Base-by-base conservation (phyloP, 140 eudicot genomes). In the Senecio squalidus region DNA sequence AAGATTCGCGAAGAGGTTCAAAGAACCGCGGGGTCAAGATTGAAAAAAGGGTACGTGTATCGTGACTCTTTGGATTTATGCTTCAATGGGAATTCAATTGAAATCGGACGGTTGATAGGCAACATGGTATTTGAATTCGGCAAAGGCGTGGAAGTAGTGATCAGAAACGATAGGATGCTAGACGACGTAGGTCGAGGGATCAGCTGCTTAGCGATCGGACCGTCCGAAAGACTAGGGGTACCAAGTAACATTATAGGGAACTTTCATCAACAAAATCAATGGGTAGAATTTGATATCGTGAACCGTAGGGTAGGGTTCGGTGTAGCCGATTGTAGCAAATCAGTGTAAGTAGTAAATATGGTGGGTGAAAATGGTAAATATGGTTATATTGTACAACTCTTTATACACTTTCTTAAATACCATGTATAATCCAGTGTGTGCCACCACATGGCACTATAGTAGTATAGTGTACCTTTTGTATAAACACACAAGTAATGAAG, bases 241-340 rank as follows among this genome's bases (percentile, higher is more conserved):
- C 76, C 97, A 0, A 79, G 97, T 74, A 89, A 85, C 14, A 89
- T 89, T 3, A 80, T 89, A 3, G 97, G 97, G 13, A 89, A 89
- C 43, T 84, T 89, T 45, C 92, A 89, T 75, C 97, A 89, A 16
- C 97, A 82, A 55, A 85, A 84, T 72, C 75, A 58, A 24, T 89
- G 97, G 97, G 95, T 89, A 21, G 97, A 89, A 58, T 89, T 84
- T 70, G 97, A 89, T 85, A 7, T 79, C 10, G 68, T 31, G 24
- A 75, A 75, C 30, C 66, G 84, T 15, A 76, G 91, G 67, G 82
- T 89, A 21, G 97, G 97, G 9, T 85, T 89, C 13, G 95, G 88
- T 24, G 76, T 48, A 62, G 95, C 92, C 18, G 92, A 89, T 68
- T 89, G 97, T 71, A 82, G 91, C 71, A 81, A 6, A 62, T 66